Evolutionary conservation across 2,329 filamentous ascomycete species (phyloP).

Genomic region (Aschersonia sp.): DNA sequence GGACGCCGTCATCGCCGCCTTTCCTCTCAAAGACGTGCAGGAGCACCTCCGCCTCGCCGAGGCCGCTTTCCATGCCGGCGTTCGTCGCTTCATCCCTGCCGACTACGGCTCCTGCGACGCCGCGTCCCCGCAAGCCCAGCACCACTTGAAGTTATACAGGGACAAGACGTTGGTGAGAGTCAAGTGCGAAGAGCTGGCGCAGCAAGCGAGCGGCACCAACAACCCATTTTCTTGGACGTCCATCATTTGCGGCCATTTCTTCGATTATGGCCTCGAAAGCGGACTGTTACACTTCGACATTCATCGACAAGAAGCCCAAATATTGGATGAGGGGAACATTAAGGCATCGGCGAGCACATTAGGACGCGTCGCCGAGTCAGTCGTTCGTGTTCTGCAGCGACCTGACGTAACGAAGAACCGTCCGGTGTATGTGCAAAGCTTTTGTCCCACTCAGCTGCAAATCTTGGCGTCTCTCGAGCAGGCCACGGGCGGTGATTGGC

Average conservation of each 20-base stretch:
- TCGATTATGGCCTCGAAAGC: constrained; percentile 32
- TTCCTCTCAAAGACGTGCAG: constrained; percentile 27
- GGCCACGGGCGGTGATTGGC: constrained; percentile 27
- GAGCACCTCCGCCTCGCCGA: constrained; percentile 34
- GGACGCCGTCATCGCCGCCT: constrained; percentile 37
- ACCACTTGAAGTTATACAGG: constrained; percentile 17
- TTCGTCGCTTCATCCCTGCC: constrained; percentile 46
- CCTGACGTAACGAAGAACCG: constrained; percentile 36
- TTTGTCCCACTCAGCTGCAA: constrained; percentile 31
- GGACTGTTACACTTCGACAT: constrained; percentile 27
- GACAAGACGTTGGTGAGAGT: constrained; percentile 18
- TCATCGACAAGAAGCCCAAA: constrained; percentile 23
- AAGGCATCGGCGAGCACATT: constrained; percentile 35
- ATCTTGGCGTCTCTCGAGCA: constrained; percentile 35
- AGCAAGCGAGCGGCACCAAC: constrained; percentile 9
- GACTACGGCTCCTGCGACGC: constrained; percentile 35
- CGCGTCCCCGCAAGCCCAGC: constrained; percentile 17
- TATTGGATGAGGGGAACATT: constrained; percentile 37
- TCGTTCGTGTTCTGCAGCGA: constrained; percentile 34
- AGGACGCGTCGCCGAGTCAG: constrained; percentile 29
- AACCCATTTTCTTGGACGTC: constrained; percentile 33
- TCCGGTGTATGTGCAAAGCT: constrained; percentile 29
- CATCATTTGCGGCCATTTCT: constrained; percentile 27
- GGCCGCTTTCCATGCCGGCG: constrained; percentile 42
- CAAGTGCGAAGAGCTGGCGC: constrained; percentile 15